phyloP scores from a whole-genome alignment of 768 basidiomycete species.

The Rubroboletus satanas region DNA sequence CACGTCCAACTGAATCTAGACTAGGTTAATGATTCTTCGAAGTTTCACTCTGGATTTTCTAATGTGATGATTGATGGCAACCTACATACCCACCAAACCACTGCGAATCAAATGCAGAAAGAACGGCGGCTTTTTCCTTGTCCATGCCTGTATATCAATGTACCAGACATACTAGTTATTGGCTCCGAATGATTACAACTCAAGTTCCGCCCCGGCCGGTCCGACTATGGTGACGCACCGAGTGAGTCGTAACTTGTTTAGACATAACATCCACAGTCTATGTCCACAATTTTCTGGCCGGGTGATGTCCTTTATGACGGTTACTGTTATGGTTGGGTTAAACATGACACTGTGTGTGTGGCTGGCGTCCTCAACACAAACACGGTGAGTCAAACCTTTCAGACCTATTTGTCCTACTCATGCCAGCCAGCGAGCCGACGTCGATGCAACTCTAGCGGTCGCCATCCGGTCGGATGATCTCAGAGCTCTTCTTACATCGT shows the following conservation, averaged over 20 bases:
- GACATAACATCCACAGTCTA: slow-evolving; percentile 7
- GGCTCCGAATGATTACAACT: neutral
- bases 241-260: neutral
- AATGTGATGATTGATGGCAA: neutral
- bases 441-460: slow-evolving; percentile 8
- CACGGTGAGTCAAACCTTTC: slow-evolving; percentile 26
- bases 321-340: slow-evolving; percentile 57
- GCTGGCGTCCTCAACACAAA: slow-evolving; percentile 44
- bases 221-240: neutral
- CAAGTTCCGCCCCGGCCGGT: slow-evolving; percentile 7
- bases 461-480: slow-evolving; percentile 18
- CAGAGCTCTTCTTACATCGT: slow-evolving; percentile 12
- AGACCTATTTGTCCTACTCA: neutral
- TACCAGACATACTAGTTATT: neutral
- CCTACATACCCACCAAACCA: neutral
- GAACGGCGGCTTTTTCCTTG: neutral
- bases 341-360: slow-evolving; percentile 43
- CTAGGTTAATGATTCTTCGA: neutral
- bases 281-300: slow-evolving; percentile 56
- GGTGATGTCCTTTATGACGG: slow-evolving; percentile 43
- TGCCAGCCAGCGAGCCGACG: slow-evolving; percentile 14
- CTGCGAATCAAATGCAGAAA: neutral
- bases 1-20: neutral
- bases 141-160: neutral
- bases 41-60: neutral